Evolutionary conservation across 139 green algal species (phyloP).

Genomic region (Volvox africanus): DNA sequence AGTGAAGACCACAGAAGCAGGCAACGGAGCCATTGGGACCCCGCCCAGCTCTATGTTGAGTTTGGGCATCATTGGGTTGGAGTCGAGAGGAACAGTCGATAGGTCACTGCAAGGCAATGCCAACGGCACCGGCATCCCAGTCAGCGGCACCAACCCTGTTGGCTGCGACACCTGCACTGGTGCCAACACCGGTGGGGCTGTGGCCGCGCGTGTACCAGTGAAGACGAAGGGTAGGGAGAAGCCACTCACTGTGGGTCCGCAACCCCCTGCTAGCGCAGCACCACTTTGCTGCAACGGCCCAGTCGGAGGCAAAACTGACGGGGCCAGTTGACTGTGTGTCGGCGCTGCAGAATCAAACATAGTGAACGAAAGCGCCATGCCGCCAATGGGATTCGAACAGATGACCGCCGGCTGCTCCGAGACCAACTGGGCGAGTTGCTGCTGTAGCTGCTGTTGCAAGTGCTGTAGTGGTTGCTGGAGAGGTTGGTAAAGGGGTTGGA

Average conservation of each 20-base stretch:
- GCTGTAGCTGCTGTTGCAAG: neutral
- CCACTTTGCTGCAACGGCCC: neutral
- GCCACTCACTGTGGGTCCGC: neutral
- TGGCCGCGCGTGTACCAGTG: neutral
- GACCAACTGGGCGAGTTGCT: neutral
- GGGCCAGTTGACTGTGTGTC: neutral
- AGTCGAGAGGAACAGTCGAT: neutral
- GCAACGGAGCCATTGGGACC: neutral
- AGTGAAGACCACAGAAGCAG: neutral
- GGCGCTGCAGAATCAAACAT: neutral
- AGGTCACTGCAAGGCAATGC: neutral
- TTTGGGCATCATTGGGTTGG: neutral
- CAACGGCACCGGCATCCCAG: neutral
- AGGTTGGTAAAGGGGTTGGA: too few species aligned
- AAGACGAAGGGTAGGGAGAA: neutral
- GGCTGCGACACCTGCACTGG: neutral
- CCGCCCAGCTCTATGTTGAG: too few species aligned
- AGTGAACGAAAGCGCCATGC: neutral
- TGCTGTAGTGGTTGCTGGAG: neutral
- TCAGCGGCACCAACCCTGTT: neutral
- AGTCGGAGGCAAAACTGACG: neutral
- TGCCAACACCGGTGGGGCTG: neutral
- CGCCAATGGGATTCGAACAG: neutral
- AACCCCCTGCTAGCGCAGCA: neutral
- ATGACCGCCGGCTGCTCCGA: neutral